Base-by-base conservation (phyloP, 768 basidiomycete species). In the Pisolithus microcarpus region DNA sequence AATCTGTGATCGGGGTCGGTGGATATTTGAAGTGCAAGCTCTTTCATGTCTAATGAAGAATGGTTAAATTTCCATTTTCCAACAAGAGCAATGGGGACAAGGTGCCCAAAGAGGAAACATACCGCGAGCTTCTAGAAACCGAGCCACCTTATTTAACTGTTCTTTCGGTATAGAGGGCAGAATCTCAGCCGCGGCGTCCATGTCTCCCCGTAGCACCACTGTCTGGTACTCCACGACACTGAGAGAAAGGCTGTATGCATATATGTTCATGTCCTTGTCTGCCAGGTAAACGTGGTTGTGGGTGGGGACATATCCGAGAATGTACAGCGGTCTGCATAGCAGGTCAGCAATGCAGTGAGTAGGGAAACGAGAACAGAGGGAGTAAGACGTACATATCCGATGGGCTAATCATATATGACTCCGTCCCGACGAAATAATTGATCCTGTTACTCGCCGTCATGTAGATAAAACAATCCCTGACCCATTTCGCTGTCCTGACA, bases 401-500 rank as follows among this genome's bases (percentile, higher is more conserved):
- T 47, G 92, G 91, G 51, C 90, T 91, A 65, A 99, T 87, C 47
- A 88, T 92, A 66, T 96, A 93, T 1, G 92, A 84, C 65, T 97
- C 91, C 38, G 75, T 85, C 16, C 96, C 96, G 43, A 98, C 83
- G 55, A 99, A 90, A 76, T 98, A 98, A 70, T 84, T 91, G 45
- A 99, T 76, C 18, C 93, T 78, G 70, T 97, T 97, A 54, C 79
- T 79, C 2, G 80, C 70, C 15, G 86, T 97, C 46, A 93, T 98
- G 72, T 96, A 98, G 62, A 98, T 86, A 71, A 99, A 91, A 69
- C 95, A 99, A 68, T 99, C 96, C 49, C 95, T 95, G 38, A 98
- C 82, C 95, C 96, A 99, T 73, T 94, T 95, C n/a, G 81, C 90
- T 0, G 96, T 96, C 73, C 83, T 88, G 48, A 98, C 83, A 50